A percentile compares a stretch with the other conserved stretches of the same genome.
Conservation (phyloP, 2,329 filamentous ascomycete species). For the Fulvia fulva region DNA sequence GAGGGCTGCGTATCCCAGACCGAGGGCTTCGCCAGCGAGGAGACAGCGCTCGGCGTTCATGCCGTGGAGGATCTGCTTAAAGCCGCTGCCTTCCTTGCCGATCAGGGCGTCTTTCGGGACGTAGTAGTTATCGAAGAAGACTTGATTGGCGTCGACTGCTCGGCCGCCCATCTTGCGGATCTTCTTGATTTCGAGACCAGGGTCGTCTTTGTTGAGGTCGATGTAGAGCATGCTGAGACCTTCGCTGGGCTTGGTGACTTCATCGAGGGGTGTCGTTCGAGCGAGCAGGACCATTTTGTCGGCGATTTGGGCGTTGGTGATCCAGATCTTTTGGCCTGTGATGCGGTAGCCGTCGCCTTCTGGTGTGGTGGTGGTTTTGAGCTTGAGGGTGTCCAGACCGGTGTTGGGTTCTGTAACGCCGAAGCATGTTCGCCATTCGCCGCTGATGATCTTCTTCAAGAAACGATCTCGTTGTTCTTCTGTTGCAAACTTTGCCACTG, state of each 20-base stretch:
- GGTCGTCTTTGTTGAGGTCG: slow-evolving; percentile 57
- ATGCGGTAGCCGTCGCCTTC: slow-evolving; percentile 62
- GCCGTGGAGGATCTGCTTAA: slow-evolving; percentile 59
- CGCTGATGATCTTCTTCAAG: slow-evolving; percentile 67
- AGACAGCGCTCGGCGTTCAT: slow-evolving; percentile 50
- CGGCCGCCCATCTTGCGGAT: slow-evolving; percentile 85
- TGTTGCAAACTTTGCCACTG: slow-evolving; percentile 68
- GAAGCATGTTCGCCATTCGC: slow-evolving; percentile 70
- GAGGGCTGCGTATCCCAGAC: slow-evolving; percentile 68
- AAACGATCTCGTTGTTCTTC: slow-evolving; percentile 59
- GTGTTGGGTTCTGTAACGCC: slow-evolving; percentile 58
- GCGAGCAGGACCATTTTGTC: slow-evolving; percentile 79
- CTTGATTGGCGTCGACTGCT: slow-evolving; percentile 79
- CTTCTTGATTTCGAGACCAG: slow-evolving; percentile 62
- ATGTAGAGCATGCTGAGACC: slow-evolving; percentile 79
- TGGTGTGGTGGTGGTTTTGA: slow-evolving; percentile 62
- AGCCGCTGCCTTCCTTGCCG: slow-evolving; percentile 70
- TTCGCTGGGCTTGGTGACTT: slow-evolving; percentile 66
- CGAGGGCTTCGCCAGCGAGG: slow-evolving; percentile 70
- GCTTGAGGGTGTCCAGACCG: slow-evolving; percentile 57
- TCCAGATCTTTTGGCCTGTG: slow-evolving; percentile 84
- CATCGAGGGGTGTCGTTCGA: slow-evolving; percentile 65
- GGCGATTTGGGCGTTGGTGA: slow-evolving; percentile 78
- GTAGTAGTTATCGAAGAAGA: slow-evolving; percentile 78
- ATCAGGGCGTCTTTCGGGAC: slow-evolving; percentile 63